Percentiles rank a stretch among this genome's conserved stretches.
These are phyloP conservation scores for Ustilago curta DNA, from an alignment of 1,284 basidiomycete species.

Conservation along the genomic window DNA sequence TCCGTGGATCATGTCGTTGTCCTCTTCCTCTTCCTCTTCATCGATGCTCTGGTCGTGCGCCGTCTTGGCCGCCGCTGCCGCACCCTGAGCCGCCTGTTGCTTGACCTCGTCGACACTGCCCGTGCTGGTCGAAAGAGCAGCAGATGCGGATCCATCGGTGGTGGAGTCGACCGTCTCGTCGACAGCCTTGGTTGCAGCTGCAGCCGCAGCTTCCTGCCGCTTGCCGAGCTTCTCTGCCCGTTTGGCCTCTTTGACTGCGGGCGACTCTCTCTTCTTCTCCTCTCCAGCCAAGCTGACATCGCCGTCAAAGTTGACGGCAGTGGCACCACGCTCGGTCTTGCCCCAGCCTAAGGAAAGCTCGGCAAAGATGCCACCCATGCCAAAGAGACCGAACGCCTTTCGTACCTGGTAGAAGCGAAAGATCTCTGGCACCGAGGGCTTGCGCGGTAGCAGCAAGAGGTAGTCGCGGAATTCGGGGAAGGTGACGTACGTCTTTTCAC, in stretches of 20 bases:
- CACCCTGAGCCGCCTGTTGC: conserved; percentile 32
- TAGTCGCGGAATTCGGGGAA: conserved; percentile 69
- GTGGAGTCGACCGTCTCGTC: conserved; percentile 16
- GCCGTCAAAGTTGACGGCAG: conserved; percentile 64
- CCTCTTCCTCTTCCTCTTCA: conserved; percentile 75
- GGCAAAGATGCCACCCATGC: conserved; percentile 67
- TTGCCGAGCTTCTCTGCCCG: conserved; percentile 46
- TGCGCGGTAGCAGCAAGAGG: conserved; percentile 64
- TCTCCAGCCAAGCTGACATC: conserved; percentile 65
- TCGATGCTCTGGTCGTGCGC: conserved; percentile 17
- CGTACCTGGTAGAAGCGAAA: conserved; percentile 68
- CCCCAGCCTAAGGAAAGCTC: conserved; percentile 65
- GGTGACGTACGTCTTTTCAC: conserved; percentile 54
- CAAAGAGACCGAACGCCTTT: conserved; percentile 67
- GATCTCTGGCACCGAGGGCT: conserved; percentile 65
- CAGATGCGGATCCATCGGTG: background rate
- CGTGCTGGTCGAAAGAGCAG: conserved; percentile 3
- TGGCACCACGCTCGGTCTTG: conserved; percentile 62
- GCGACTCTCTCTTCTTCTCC: conserved; percentile 55
- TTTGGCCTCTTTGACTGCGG: conserved; percentile 55
- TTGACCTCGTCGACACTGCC: conserved; percentile 20
- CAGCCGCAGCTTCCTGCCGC: conserved; percentile 38
- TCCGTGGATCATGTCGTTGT: conserved; percentile 75
- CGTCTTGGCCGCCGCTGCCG: conserved; percentile 23
- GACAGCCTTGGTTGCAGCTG: conserved; percentile 31